phyloP scores from a whole-genome alignment of 495 filamentous ascomycete species.

The Beverwykella pulmonaria region DNA sequence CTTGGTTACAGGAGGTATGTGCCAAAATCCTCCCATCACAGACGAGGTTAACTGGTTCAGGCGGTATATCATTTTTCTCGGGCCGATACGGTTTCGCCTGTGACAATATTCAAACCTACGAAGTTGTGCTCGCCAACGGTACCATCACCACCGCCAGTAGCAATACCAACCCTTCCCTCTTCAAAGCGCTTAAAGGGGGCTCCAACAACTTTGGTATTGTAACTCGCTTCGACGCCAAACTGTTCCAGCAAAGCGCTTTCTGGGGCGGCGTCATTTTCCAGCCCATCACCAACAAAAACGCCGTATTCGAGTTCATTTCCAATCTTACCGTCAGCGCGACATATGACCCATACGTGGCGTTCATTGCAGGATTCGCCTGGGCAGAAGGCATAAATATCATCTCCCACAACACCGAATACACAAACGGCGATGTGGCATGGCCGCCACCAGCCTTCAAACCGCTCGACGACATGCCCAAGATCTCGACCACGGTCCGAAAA shows the following conservation, averaged over 20 bases:
- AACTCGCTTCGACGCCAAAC: conserved; percentile 29
- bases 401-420: conserved; percentile 26
- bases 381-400: conserved; percentile 15
- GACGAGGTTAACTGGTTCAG: conserved; percentile 7
- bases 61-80: conserved; percentile 42
- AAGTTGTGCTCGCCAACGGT: conserved; percentile 41
- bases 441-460: conserved; percentile 20
- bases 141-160: conserved; percentile 34
- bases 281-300: conserved; percentile 30
- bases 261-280: conserved; percentile 42
- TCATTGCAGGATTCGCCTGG: conserved; percentile 34
- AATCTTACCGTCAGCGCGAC: conserved; percentile 24
- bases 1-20: conserved; percentile 37
- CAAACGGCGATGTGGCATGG: conserved; percentile 19
- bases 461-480: conserved; percentile 23
- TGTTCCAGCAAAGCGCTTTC: conserved; percentile 24
- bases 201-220: conserved; percentile 42
- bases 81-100: conserved; percentile 37
- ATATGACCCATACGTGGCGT: conserved; percentile 31
- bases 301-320: conserved; percentile 17
- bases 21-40: background rate
- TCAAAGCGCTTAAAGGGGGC: conserved; percentile 40
- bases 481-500: conserved; percentile 32
- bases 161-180: conserved; percentile 31
- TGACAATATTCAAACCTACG: conserved; percentile 38